Base-by-base conservation (phyloP, 768 basidiomycete genomes). In the Clathrus columnatus region DNA sequence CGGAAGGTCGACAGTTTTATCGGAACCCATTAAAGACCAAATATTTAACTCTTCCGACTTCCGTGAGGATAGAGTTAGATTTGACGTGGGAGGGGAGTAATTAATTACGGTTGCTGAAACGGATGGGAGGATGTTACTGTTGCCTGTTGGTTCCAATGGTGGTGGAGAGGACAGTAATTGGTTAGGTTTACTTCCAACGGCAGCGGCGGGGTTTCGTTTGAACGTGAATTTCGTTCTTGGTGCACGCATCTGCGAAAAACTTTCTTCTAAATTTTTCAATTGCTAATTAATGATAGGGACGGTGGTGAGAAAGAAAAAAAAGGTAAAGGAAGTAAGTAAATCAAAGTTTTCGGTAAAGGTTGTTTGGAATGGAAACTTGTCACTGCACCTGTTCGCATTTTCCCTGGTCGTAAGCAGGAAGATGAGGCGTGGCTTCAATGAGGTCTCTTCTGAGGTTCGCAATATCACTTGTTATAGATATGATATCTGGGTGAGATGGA, bases 391-490 rank as follows among this genome's bases (percentile, higher is more conserved):
- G 68, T 65, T 85, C 84, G 63, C 76, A 85, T 62, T 82, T 83
- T 52, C 83, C 76, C 63, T 85, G 87, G 66, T 89, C 86, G 63
- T 87, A 88, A 36, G 76, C 72, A 4, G 87, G 84, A 45, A 91
- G 69, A 56, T 76, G 80, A 6, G 76, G 75, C 7, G 78, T 80
- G 5, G 83, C 86, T 64, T 83, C 84, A 5, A 75, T 71, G 17
- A 91, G 73, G 21, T 72, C 72, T 62, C 83, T 90, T 44, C 79
- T 73, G 44, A 88, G 66, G 57, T 77, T 79, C 3, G 82, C 76
- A 18, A 84, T 66, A n/a, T 73, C 72, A 27, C 67, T 58, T 7
- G 70, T 51, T n/a, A 65, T 57, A 27, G 67, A 59, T 7, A 54
- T 28, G 61, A 59, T 60, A 72, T 78, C 7, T 74, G 67, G 1